Evolutionary conservation across 2,329 filamentous ascomycete genomes (phyloP).

Genomic region (Nemania sp.): DNA sequence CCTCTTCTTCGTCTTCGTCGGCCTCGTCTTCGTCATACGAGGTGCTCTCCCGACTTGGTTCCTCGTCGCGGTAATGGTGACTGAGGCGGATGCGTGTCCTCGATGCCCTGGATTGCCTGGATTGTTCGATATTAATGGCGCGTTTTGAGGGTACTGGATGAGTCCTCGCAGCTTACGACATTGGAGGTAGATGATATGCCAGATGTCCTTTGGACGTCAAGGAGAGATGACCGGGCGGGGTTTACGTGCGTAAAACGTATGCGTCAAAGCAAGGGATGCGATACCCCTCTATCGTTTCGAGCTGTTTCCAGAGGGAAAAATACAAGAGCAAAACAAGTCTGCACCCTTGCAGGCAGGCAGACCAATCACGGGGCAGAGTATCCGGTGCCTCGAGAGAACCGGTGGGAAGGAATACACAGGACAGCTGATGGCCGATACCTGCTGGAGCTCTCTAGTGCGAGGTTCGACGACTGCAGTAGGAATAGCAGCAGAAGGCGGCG

Average conservation of each 20-base stretch:
- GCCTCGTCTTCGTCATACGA: constrained; percentile 36
- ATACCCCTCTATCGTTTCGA: constrained; percentile 13
- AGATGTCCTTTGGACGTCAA: constrained; percentile 48
- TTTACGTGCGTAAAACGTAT: constrained; percentile 40
- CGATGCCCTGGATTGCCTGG: constrained; percentile 21
- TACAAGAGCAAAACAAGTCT: too few species aligned
- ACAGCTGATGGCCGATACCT: constrained; percentile 4
- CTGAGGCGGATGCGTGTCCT: constrained; percentile 27
- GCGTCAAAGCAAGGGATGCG: constrained; percentile 5
- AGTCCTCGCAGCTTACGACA: constrained; percentile 47
- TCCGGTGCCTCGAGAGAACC: constrained; percentile 4
- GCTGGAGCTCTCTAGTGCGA: constrained; percentile 1
- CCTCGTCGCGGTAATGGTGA: constrained; percentile 19
- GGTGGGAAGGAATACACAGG: constrained; percentile 1
- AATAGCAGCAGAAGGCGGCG: neutral
- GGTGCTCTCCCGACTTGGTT: constrained; percentile 28
- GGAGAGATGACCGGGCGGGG: constrained; percentile 50
- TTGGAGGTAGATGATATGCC: constrained; percentile 44
- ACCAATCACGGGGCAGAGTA: neutral
- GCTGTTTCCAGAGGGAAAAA: constrained; percentile 8
- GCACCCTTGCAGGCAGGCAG: neutral
- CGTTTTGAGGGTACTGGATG: constrained; percentile 22
- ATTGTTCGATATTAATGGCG: constrained; percentile 24
- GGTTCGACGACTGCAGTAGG: constrained; percentile 5
- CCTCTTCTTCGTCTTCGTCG: constrained; percentile 47